Evolutionary conservation across 78 protist species (phyloP).

Genomic region (Polysphondylium violaceum): DNA sequence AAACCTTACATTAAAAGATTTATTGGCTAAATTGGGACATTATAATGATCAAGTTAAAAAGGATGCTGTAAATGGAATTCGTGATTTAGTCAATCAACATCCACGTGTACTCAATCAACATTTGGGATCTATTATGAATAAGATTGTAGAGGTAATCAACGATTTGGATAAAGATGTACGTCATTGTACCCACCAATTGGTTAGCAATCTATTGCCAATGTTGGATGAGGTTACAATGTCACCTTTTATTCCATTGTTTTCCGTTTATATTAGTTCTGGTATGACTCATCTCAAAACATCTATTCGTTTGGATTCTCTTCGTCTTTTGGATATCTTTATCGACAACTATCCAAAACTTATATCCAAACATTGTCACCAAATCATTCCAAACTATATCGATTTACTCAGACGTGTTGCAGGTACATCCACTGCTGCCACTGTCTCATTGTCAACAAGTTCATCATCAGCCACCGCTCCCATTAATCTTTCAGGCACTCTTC

Average conservation of each 20-base stretch:
- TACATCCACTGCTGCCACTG: not conserved
- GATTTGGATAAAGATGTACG: slow-evolving; percentile 72
- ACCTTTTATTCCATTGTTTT: slow-evolving; percentile 78
- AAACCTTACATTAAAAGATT: slow-evolving; percentile 67
- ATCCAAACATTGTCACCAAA: slow-evolving; percentile 35
- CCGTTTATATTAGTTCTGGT: slow-evolving; percentile 68
- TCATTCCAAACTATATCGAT: slow-evolving; percentile 65
- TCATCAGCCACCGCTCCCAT: not conserved
- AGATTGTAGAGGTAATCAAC: slow-evolving; percentile 54
- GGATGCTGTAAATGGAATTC: slow-evolving; percentile 52
- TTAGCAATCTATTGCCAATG: slow-evolving; percentile 19
- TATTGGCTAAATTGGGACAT: slow-evolving; percentile 47
- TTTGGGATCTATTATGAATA: slow-evolving; percentile 55
- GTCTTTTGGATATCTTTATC: slow-evolving; percentile 66
- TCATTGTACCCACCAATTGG: slow-evolving; percentile 10
- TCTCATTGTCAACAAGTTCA: slow-evolving; percentile 5
- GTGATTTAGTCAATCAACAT: slow-evolving; percentile 26
- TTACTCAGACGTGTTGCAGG: slow-evolving; percentile 35
- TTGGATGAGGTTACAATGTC: slow-evolving; percentile 36
- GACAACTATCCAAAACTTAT: slow-evolving; percentile 58
- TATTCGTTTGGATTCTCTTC: slow-evolving; percentile 78
- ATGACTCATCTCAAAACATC: slow-evolving; percentile 76
- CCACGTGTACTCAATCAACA: slow-evolving; percentile 36
- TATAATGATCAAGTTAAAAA: slow-evolving; percentile 40
- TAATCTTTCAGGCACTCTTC: not conserved